Evolutionary conservation across 2,329 filamentous ascomycete genomes (phyloP).

Genomic region (Dothideomycetes sp.): DNA sequence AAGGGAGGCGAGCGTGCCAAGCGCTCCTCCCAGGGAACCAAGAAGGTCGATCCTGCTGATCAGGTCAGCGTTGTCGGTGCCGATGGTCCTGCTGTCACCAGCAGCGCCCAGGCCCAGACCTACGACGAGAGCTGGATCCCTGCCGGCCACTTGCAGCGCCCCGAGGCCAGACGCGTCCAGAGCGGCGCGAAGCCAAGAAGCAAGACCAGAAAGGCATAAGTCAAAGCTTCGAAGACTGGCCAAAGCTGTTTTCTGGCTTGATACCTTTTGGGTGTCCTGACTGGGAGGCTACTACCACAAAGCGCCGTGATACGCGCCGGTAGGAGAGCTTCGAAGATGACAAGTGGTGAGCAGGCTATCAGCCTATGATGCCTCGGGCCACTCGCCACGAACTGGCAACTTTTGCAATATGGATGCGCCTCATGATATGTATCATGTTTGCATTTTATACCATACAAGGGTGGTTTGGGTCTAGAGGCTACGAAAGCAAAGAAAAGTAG

Average conservation of each 20-base stretch:
- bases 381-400: no score
- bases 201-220: conserved; percentile 12
- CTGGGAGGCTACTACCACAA: no score
- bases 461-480: neutral
- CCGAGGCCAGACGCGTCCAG: conserved; percentile 54
- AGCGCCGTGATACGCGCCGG: no score
- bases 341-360: no score
- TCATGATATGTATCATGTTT: no score
- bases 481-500: neutral
- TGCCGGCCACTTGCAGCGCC: conserved; percentile 76
- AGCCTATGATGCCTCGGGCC: no score
- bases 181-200: conserved; percentile 33
- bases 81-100: conserved; percentile 59
- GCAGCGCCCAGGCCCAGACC: conserved; percentile 55
- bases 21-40: conserved; percentile 48
- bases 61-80: conserved; percentile 54
- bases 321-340: no score
- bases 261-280: no score
- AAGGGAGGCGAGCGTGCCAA: conserved; percentile 56
- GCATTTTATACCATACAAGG: no score
- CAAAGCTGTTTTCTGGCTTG: neutral
- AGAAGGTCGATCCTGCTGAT: conserved; percentile 53
- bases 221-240: neutral
- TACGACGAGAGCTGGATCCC: conserved; percentile 96
- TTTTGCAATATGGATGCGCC: no score